Evolutionary conservation across 2,329 filamentous ascomycete genomes (phyloP).

Genomic region (Claviceps arundinis): DNA sequence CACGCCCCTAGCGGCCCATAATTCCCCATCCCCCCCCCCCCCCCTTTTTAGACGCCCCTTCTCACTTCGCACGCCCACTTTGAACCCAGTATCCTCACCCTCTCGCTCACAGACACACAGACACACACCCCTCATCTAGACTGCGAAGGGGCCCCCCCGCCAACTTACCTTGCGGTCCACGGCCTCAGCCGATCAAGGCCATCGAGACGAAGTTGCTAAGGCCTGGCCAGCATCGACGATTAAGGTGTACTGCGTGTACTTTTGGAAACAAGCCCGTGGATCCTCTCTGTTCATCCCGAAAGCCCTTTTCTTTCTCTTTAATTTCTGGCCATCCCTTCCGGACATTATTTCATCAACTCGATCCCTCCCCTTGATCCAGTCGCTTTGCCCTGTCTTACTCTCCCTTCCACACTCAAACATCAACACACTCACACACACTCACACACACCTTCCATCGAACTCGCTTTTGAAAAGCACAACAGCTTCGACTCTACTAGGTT

Average conservation of each 20-base stretch:
- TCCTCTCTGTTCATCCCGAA: slow-evolving; percentile 2
- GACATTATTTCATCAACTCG: slow-evolving; percentile 5
- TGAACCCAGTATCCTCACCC: not conserved
- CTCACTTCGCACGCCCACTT: not conserved
- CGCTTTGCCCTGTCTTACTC: not conserved
- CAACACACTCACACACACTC: not conserved
- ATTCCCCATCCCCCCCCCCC: not conserved
- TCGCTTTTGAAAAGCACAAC: not conserved
- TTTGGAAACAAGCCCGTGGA: slow-evolving; percentile 2
- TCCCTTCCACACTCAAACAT: not conserved
- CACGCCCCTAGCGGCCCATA: too few relatives aligned
- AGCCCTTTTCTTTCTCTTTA: slow-evolving; percentile 2
- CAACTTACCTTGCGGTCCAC: slow-evolving; percentile 3
- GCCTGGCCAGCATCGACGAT: slow-evolving; percentile 6
- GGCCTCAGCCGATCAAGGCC: slow-evolving; percentile 8
- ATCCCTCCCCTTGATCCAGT: not conserved
- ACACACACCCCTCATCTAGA: not conserved
- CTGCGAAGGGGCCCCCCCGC: not conserved
- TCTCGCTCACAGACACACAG: not conserved
- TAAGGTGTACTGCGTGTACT: not conserved
- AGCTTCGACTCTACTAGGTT: not conserved
- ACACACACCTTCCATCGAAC: not conserved
- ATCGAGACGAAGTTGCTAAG: not conserved
- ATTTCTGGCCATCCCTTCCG: slow-evolving; percentile 2
- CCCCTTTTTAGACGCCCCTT: not conserved